phyloP scores from a whole-genome alignment of 495 filamentous ascomycete species.

The Cercophora sp. region DNA sequence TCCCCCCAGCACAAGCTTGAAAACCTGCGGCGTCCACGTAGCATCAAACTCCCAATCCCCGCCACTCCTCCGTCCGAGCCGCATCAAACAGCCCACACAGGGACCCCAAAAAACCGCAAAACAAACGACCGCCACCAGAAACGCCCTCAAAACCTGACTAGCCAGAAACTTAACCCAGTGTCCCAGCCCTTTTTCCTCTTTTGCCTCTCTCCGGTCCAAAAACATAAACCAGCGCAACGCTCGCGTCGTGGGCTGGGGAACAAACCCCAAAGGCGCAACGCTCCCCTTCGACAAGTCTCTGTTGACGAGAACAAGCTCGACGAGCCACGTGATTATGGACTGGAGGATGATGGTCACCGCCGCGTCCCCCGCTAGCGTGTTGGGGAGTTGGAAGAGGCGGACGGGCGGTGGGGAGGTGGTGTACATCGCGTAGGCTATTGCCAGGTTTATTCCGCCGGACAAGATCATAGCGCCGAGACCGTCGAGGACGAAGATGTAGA shows the following conservation, averaged over 20 bases:
- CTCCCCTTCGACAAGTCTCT: conserved; percentile 32
- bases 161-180: conserved; percentile 21
- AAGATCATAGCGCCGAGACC: conserved; percentile 36
- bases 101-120: conserved; percentile 26
- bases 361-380: conserved; percentile 42
- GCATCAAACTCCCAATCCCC: conserved; percentile 38
- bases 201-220: conserved; percentile 26
- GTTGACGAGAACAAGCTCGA: conserved; percentile 31
- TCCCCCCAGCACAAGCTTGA: conserved; percentile 40
- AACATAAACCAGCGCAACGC: conserved; percentile 38
- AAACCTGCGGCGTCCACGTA: conserved; percentile 41
- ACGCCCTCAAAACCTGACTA: conserved; percentile 19
- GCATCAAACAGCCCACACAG: conserved; percentile 26
- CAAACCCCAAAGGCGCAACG: conserved; percentile 39
- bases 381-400: conserved; percentile 38
- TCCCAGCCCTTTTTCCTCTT: conserved; percentile 20
- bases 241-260: conserved; percentile 22
- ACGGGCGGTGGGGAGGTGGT: conserved; percentile 25
- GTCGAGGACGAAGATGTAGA: conserved; percentile 38
- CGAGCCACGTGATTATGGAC: conserved; percentile 31
- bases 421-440: conserved; percentile 44
- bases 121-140: conserved; percentile 27
- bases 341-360: conserved; percentile 34
- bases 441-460: conserved; percentile 42
- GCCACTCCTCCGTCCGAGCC: conserved; percentile 20